Conservation (phyloP, 2,329 filamentous ascomycete species). For the Pseudonectria buxi region DNA sequence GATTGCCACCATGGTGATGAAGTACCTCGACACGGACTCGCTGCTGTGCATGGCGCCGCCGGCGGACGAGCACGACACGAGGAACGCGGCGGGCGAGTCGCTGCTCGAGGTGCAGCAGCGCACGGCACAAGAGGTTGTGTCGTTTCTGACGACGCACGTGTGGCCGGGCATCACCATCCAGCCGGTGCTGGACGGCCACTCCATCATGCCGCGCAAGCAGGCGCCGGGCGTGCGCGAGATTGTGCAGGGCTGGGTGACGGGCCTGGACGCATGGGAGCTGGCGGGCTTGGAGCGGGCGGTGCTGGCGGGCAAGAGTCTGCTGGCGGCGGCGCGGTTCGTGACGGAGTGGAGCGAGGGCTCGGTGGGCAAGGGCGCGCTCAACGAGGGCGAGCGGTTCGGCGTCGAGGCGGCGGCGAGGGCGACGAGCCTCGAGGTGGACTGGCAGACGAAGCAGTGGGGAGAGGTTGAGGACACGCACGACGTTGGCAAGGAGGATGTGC, state of each 20-base stretch:
- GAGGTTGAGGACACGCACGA: slow-evolving; percentile 98
- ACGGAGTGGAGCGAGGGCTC: slow-evolving; percentile 82
- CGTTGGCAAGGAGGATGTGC: slow-evolving; percentile 85
- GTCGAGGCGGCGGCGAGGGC: slow-evolving; percentile 76
- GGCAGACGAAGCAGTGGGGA: slow-evolving; percentile 88
- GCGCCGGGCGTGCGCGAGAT: slow-evolving; percentile 67
- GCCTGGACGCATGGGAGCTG: slow-evolving; percentile 70
- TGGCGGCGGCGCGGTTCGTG: slow-evolving; percentile 69
- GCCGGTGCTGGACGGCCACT: slow-evolving; percentile 72
- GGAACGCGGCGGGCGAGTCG: slow-evolving; percentile 45
- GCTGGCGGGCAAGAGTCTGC: slow-evolving; percentile 78
- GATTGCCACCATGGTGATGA: slow-evolving; percentile 64
- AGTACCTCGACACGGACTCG: slow-evolving; percentile 88
- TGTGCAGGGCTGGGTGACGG: slow-evolving; percentile 68
- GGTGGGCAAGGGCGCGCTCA: slow-evolving; percentile 38
- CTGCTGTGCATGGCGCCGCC: slow-evolving; percentile 78
- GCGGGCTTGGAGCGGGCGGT: slow-evolving; percentile 79
- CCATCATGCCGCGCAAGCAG: slow-evolving; percentile 71
- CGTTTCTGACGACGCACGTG: slow-evolving; percentile 62
- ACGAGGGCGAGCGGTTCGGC: slow-evolving; percentile 49
- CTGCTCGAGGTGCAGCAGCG: slow-evolving; percentile 68
- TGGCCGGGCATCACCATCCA: slow-evolving; percentile 77
- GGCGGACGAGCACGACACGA: slow-evolving; percentile 40
- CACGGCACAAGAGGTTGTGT: slow-evolving; percentile 63
- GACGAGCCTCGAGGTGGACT: slow-evolving; percentile 76